Base-by-base conservation (phyloP, 768 basidiomycete species). In the Omphalotus guepiniiformis region DNA sequence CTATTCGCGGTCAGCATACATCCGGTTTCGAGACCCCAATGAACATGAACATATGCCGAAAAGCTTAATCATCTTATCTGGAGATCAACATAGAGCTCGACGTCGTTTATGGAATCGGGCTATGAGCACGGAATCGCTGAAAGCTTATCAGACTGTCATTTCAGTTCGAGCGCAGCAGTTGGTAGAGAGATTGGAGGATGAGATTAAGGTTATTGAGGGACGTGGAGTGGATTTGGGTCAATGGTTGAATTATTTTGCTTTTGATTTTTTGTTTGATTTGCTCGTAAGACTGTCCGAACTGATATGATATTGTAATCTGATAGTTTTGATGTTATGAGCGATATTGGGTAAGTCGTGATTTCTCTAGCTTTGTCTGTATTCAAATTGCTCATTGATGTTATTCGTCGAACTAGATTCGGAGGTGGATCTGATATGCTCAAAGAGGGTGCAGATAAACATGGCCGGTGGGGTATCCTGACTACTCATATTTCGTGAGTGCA, bases 41-140 rank as follows among this genome's bases (percentile, higher is more conserved):
- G 25, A 19, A 11, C 26, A 19, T n/a, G n/a, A n/a, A n/a, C n/a
- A n/a, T n/a, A n/a, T 26, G 18, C 41, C 19, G 30, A n/a, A 9
- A 32, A n/a, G 9, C 30, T 32, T 32, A n/a, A 32, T 42, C 12
- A 25, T 42, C 28, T 26, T 42, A 25, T 26, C 23, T 25, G 49
- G 43, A 3, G 52, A 44, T 4, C 49, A 52, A 15, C 66, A 67
- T 42, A 37, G 56, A 6, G 39, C 39, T 2, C 54, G 60, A 12
- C 59, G 64, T 4, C 57, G 54, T 29, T 43, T 56, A 9, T 67
- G 66, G 66, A 59, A 55, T 35, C 57, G 60, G 5, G 63, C 49
- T 2, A 53, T 67, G 43, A 63, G 46, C 32, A 43, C 52, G 8
- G 48, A 34, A 3, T 48, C 62, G 4, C 22, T 66, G 2, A 52